Evolutionary conservation across 169 alveolate species (phyloP), one percentile per base, ranked within the genome.

Genomic region (Besnoitia besnoiti): DNA sequence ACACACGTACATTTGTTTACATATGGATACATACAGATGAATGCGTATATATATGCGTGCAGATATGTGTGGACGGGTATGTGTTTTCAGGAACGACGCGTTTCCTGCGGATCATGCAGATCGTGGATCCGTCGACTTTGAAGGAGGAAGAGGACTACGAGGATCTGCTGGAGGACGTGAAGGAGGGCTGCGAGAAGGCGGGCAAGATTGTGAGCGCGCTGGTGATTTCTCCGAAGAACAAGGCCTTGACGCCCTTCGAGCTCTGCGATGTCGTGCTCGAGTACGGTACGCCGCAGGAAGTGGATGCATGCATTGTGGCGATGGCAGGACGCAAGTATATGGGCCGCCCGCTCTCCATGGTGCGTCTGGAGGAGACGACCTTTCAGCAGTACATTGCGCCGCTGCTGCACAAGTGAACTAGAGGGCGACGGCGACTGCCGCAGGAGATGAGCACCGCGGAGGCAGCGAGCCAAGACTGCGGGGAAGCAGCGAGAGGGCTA

Each of bases 111-210:
- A 61, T 92, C 33, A 35, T 85, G 24, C 92, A 92, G 42, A 85
- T 92, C 24, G 89, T 84, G 44, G 91, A 87, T 61, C 84, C 94
- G 76, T 76, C 90, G 59, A 73, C 80, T 12, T 42, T 92, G 42
- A 19, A 59, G 51, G 87, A 51, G 5, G 46, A 14, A 0, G 93
- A 85, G 73, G 95, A 92, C 73, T 92, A 67, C 67, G 87, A 87
- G 16, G 95, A 92, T 35, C n/a, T 92, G n/a, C 88, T 62, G 42
- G 95, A 92, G 21, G 95, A 92, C 49, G 93, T 92, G 42, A 77
- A 49, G 80, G 87, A 84, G 33, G 95, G 92, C 59, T 85, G 90
- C 80, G 84, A 59, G 33, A 73, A 47, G 30, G 89, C 61, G 4
- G 93, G 93, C 5, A 90, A 77, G 44, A n/a, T 92, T 3, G 61